phyloP scores from a whole-genome alignment of 345 rosid genomes.

The Kernera saxatilis region DNA sequence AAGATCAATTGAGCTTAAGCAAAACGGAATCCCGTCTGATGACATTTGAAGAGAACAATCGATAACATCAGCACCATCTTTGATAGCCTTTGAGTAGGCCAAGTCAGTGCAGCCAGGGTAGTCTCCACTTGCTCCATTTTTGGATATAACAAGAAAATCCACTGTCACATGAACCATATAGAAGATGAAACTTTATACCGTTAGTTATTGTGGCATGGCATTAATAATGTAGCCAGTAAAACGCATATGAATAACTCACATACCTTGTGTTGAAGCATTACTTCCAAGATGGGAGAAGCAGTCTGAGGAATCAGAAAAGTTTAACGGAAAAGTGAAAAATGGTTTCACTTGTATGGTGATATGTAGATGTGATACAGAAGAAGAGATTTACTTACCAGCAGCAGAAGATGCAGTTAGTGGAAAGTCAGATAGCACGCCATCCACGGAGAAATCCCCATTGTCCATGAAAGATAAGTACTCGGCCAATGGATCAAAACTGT shows the following conservation, averaged over 20 bases:
- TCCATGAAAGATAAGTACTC: slow-evolving; percentile 65
- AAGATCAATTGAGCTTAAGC: slow-evolving; percentile 60
- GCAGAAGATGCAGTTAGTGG: slow-evolving; percentile 78
- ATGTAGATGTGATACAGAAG: not conserved
- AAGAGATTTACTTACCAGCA: slow-evolving; percentile 39
- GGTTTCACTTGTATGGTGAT: not conserved
- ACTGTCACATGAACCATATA: slow-evolving; percentile 37
- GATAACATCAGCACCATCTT: slow-evolving; percentile 63
- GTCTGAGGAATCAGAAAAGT: slow-evolving; percentile 42
- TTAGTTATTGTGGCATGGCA: not conserved
- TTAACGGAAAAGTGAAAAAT: slow-evolving; percentile 13
- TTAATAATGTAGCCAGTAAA: not conserved
- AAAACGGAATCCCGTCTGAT: slow-evolving; percentile 62
- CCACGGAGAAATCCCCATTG: slow-evolving; percentile 82
- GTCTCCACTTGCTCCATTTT: slow-evolving; percentile 91
- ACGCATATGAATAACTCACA: slow-evolving; percentile 1
- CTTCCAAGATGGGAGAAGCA: slow-evolving; percentile 65
- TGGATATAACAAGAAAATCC: slow-evolving; percentile 50
- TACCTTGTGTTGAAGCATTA: slow-evolving; percentile 63
- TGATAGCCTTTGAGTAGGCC: slow-evolving; percentile 71
- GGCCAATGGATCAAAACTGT: slow-evolving; percentile 73
- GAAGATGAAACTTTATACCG: not conserved
- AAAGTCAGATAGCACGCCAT: slow-evolving; percentile 84
- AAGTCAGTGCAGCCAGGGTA: slow-evolving; percentile 75
- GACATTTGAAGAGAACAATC: slow-evolving; percentile 91